Evolutionary conservation across 179 eudicot species (phyloP).

Genomic region (Spinacia oleracea): DNA sequence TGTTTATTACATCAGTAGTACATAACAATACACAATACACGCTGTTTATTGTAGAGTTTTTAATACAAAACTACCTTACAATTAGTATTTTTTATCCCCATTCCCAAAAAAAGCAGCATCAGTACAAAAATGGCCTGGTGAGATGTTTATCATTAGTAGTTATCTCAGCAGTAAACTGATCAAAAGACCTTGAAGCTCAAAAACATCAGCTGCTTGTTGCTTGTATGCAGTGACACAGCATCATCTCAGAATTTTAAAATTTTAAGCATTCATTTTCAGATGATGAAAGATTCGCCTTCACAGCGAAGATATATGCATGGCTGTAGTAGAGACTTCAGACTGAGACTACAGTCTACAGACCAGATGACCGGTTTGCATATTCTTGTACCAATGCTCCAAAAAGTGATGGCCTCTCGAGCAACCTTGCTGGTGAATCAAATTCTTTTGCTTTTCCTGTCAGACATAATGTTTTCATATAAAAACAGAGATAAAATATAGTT

Average conservation of each 20-base stretch:
- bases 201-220: background rate
- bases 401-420: conserved; percentile 76
- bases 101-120: background rate
- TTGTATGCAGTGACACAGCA: too few species aligned
- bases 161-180: background rate
- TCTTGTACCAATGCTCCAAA: conserved; percentile 91
- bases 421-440: conserved; percentile 68
- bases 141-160: background rate
- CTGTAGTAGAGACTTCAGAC: background rate
- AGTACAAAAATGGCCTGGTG: background rate
- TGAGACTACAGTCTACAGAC: conserved; percentile 4
- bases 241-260: background rate
- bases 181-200: background rate
- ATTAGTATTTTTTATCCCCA: background rate
- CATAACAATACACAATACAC: too few species aligned
- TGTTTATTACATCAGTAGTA: too few species aligned
- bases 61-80: background rate
- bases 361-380: conserved; percentile 70
- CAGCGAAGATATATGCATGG: background rate
- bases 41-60: too few species aligned
- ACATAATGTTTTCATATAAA: background rate
- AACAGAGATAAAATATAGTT: background rate
- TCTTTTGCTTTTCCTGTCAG: conserved; percentile 64
- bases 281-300: background rate
- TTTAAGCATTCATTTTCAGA: background rate